phyloP scores from a whole-genome alignment of 2,329 filamentous ascomycete genomes.

The Fusarium drepaniforme region DNA sequence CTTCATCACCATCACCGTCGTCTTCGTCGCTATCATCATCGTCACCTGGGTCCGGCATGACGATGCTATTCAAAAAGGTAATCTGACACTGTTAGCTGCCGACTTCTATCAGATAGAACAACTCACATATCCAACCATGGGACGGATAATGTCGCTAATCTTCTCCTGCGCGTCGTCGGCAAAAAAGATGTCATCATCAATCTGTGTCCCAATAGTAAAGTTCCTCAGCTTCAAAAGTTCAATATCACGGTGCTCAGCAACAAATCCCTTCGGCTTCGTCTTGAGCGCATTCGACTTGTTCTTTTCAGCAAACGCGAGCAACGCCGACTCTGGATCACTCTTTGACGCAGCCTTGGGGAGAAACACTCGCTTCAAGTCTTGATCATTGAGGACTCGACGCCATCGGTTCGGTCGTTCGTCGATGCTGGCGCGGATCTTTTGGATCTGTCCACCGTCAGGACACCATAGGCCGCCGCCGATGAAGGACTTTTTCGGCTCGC shows the following conservation, averaged over 20 bases:
- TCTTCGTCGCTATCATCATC: conserved; percentile 59
- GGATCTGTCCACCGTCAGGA: conserved; percentile 76
- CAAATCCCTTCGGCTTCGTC: conserved; percentile 87
- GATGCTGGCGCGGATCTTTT: conserved; percentile 78
- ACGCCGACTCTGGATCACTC: conserved; percentile 62
- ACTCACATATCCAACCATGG: conserved; percentile 85
- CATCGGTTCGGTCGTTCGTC: conserved; percentile 79
- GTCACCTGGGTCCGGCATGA: conserved; percentile 74
- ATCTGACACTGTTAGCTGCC: conserved; percentile 60
- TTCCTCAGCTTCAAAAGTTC: conserved; percentile 83
- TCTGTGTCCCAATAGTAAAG: conserved; percentile 77
- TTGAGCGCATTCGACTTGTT: conserved; percentile 85
- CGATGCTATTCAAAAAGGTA: conserved; percentile 77
- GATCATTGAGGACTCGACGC: conserved; percentile 73
- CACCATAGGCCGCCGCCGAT: conserved; percentile 88
- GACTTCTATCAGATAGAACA: not conserved
- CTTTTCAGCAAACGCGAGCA: conserved; percentile 76
- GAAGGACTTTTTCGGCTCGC: conserved; percentile 78
- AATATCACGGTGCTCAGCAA: conserved; percentile 81
- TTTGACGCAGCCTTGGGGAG: conserved; percentile 58
- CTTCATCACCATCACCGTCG: conserved; percentile 38
- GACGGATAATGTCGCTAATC: conserved; percentile 72
- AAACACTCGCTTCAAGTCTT: conserved; percentile 73
- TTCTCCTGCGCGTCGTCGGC: conserved; percentile 72
- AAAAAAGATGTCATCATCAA: conserved; percentile 75